Percentiles rank a stretch among this genome's conserved stretches.
Conservation (phyloP, 1,139 yeast species). For the Yamadazyma pseudoaaseri region DNA sequence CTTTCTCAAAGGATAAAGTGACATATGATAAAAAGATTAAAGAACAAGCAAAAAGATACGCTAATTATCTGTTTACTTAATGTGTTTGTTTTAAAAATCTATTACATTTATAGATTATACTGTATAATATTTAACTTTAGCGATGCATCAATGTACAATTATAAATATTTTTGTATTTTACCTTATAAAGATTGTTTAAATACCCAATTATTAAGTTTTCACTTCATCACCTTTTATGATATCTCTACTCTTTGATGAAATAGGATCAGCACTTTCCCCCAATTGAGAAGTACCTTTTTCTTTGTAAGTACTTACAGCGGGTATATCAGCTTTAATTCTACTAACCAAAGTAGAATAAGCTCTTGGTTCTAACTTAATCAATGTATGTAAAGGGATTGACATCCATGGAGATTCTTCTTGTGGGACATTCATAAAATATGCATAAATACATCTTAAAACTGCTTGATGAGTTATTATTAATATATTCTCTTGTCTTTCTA, state of each 20-base stretch:
- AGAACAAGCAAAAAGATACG: slow-evolving; percentile 79
- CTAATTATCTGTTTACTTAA: slow-evolving; percentile 15
- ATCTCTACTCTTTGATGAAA: slow-evolving; percentile 39
- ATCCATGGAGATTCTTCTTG: slow-evolving; percentile 99
- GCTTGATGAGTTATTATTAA: slow-evolving; percentile 98
- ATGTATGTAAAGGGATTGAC: slow-evolving; percentile 95
- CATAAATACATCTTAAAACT: slow-evolving; percentile 91
- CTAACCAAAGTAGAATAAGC: slow-evolving; percentile 90
- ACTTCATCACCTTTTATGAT: slow-evolving; percentile 26
- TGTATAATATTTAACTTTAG: slow-evolving; percentile 1
- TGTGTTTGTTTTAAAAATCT: slow-evolving; percentile 1
- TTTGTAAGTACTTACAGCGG: slow-evolving; percentile 95
- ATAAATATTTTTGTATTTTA: not conserved
- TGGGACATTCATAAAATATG: slow-evolving; percentile 97
- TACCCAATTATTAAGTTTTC: slow-evolving; percentile 6
- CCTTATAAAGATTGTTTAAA: too few species aligned
- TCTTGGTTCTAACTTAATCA: slow-evolving; percentile 89
- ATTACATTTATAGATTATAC: too few species aligned
- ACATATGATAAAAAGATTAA: slow-evolving; percentile 73
- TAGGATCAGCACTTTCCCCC: slow-evolving; percentile 50
- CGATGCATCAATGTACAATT: slow-evolving; percentile 1
- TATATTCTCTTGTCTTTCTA: slow-evolving; percentile 94
- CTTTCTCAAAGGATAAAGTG: slow-evolving; percentile 65
- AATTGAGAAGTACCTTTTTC: slow-evolving; percentile 86
- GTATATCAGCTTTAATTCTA: slow-evolving; percentile 89